These are phyloP conservation scores for Scheffersomyces ergatensis DNA, from an alignment of 805 yeast species.

Conservation along the genomic window DNA sequence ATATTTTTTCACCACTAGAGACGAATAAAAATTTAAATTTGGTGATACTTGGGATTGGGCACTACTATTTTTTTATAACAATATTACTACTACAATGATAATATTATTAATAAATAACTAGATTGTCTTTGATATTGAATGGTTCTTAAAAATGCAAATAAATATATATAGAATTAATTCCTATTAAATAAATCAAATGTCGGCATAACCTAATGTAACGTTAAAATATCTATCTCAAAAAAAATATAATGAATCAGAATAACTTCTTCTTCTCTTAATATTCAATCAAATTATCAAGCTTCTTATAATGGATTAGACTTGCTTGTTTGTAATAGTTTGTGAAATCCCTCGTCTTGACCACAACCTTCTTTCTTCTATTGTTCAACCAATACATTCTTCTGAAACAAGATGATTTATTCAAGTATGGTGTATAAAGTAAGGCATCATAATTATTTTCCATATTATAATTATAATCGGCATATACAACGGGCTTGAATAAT, in stretches of 20 bases:
- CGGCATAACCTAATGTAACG: no score
- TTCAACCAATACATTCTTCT: conserved; percentile 33
- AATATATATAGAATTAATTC: no score
- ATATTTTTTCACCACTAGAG: no score
- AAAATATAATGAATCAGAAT: no score
- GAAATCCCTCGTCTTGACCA: background rate
- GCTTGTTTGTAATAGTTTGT: background rate
- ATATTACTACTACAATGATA: no score
- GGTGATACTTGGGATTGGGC: background rate
- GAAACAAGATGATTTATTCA: conserved; percentile 5
- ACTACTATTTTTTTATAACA: background rate
- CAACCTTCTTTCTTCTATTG: conserved; percentile 2
- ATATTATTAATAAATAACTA: no score
- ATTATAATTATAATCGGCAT: conserved; percentile 2
- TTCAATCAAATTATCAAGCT: conserved; percentile 3
- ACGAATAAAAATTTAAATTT: no score
- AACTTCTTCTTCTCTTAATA: no score
- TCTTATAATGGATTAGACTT: conserved; percentile 1
- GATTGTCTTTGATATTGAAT: no score
- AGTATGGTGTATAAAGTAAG: conserved; percentile 22
- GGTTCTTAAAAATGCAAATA: no score
- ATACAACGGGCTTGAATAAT: conserved; percentile 16
- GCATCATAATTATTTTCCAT: conserved; percentile 26
- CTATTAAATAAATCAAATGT: no score
- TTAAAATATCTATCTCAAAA: no score